phyloP scores from a whole-genome alignment of 2,329 filamentous ascomycete genomes.

The Dendryphion nanum region DNA sequence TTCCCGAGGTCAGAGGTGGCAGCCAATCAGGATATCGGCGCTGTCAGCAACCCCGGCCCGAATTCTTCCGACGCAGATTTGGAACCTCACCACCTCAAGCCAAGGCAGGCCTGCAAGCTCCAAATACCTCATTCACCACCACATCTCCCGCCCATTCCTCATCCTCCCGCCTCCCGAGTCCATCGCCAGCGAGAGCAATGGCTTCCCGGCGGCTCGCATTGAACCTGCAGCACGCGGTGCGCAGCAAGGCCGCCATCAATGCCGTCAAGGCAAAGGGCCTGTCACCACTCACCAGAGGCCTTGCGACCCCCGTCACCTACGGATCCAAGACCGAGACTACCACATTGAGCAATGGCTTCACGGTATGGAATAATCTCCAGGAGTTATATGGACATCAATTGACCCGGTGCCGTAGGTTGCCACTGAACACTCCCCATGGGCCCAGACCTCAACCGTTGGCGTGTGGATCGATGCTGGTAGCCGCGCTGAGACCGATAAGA shows the following conservation, averaged over 20 bases:
- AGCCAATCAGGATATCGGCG: too few species aligned
- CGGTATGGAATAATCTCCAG: conserved; percentile 56
- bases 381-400: conserved; percentile 25
- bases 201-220: conserved; percentile 96
- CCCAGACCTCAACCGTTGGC: conserved; percentile 96
- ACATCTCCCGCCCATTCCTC: conserved; percentile 19
- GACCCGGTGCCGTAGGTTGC: conserved; percentile 67
- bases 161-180: conserved; percentile 24
- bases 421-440: conserved; percentile 96
- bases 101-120: conserved; percentile 22
- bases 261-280: conserved; percentile 52
- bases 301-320: conserved; percentile 76
- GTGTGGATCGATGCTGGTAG: conserved; percentile 99
- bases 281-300: conserved; percentile 75
- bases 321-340: conserved; percentile 90
- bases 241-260: conserved; percentile 81
- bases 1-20: neutral
- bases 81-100: conserved; percentile 18
- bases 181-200: conserved; percentile 58
- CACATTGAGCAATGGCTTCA: conserved; percentile 95
- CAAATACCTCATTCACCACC: conserved; percentile 18
- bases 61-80: too few species aligned
- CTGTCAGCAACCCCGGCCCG: too few species aligned
- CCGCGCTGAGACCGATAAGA: conserved; percentile 96
- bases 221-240: conserved; percentile 87